phyloP scores from a whole-genome alignment of 2,329 filamentous ascomycete species.

The Dothiorella sarmentorum region DNA sequence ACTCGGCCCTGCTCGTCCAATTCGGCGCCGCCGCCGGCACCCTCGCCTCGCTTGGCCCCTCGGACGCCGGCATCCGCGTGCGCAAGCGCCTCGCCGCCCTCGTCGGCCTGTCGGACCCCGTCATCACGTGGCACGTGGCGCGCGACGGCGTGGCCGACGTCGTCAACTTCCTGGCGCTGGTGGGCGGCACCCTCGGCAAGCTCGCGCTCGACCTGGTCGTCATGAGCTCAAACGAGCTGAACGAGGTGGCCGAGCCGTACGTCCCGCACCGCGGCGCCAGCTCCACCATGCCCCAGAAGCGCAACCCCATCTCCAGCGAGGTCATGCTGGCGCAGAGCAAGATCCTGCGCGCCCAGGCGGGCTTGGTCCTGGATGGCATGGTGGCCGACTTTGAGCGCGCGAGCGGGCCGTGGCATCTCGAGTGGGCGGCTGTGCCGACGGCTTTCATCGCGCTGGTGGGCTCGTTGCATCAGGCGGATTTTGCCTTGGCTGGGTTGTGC shows the following conservation, averaged over 20 bases:
- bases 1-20: constrained; percentile 50
- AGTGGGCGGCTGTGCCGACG: constrained; percentile 56
- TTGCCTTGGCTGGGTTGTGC: constrained; percentile 50
- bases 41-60: constrained; percentile 45
- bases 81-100: constrained; percentile 49
- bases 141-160: constrained; percentile 55
- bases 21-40: constrained; percentile 57
- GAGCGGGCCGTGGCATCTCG: constrained; percentile 57
- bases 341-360: constrained; percentile 51
- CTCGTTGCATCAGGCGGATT: constrained; percentile 52
- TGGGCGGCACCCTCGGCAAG: constrained; percentile 55
- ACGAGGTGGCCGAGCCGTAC: constrained; percentile 52
- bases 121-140: constrained; percentile 57
- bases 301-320: constrained; percentile 58
- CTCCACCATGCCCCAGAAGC: constrained; percentile 45
- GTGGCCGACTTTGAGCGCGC: constrained; percentile 57
- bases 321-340: constrained; percentile 55
- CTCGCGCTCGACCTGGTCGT: constrained; percentile 55
- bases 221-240: constrained; percentile 57
- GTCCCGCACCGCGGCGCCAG: constrained; percentile 33
- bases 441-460: constrained; percentile 54
- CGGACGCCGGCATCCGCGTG: constrained; percentile 48
- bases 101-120: constrained; percentile 47
- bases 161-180: constrained; percentile 51
- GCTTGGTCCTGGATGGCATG: constrained; percentile 55